phyloP scores from a whole-genome alignment of 2,329 filamentous ascomycete species.

The Didymella arachidicola region DNA sequence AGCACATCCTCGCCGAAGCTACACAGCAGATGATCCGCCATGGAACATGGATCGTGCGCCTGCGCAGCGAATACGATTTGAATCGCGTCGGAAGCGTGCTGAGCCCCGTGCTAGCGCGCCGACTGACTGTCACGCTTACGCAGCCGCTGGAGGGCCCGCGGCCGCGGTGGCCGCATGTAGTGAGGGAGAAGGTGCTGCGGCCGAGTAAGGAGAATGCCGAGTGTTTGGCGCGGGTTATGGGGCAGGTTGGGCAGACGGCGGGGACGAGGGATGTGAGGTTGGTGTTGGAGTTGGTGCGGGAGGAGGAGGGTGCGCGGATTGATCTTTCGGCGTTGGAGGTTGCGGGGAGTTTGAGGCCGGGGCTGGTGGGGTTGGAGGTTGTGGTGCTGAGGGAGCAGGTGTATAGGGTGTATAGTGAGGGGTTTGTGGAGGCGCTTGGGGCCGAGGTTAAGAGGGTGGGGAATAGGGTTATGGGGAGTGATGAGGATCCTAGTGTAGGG shows the following conservation, averaged over 20 bases:
- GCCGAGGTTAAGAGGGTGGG: constrained; percentile 14
- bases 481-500: constrained; percentile 8
- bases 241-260: not conserved
- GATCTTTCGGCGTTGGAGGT: constrained; percentile 12
- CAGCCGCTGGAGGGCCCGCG: constrained; percentile 19
- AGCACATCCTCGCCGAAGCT: constrained; percentile 18
- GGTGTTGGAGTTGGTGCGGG: constrained; percentile 12
- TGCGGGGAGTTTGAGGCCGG: constrained; percentile 5
- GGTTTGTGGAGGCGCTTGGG: constrained; percentile 10
- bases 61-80: constrained; percentile 17
- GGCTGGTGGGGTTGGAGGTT: constrained; percentile 12
- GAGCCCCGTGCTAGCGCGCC: constrained; percentile 1
- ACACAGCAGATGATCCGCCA: constrained; percentile 15
- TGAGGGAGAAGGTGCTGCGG: constrained; percentile 4
- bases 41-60: constrained; percentile 14
- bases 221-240: constrained; percentile 3
- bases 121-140: constrained; percentile 11
- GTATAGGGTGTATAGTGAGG: constrained; percentile 7
- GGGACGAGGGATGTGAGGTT: constrained; percentile 8
- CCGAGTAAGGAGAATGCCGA: constrained; percentile 7
- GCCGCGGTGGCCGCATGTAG: constrained; percentile 17
- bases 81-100: not conserved
- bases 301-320: constrained; percentile 9
- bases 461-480: constrained; percentile 12
- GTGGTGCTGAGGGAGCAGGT: constrained; percentile 20